phyloP scores from a whole-genome alignment of 306 rosid species.

The Prunus mongolica region DNA sequence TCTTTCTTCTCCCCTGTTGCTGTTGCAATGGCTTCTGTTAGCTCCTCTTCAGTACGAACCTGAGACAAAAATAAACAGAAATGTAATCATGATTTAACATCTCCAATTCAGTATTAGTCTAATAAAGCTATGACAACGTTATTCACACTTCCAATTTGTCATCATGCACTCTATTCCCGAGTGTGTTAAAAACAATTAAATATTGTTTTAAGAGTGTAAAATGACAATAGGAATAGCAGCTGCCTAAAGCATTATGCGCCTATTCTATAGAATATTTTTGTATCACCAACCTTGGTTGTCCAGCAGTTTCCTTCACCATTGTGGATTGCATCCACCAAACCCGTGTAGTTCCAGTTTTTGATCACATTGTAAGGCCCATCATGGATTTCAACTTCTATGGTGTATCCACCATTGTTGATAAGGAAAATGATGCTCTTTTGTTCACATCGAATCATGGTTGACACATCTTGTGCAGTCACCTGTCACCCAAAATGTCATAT shows the following conservation, averaged over 20 bases:
- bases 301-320: slow-evolving; percentile 47
- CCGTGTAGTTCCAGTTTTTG: slow-evolving; percentile 56
- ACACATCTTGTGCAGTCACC: slow-evolving; percentile 53
- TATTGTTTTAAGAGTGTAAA: no score
- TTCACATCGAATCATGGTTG: slow-evolving; percentile 31
- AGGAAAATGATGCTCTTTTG: slow-evolving; percentile 44
- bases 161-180: not conserved
- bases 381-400: slow-evolving; percentile 50
- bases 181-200: no score
- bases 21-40: slow-evolving; percentile 31
- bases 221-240: not conserved
- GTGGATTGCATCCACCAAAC: slow-evolving; percentile 42
- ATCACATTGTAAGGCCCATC: slow-evolving; percentile 52
- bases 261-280: not conserved
- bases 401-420: slow-evolving; percentile 51
- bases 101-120: not conserved
- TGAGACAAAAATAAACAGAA: slow-evolving; percentile 4
- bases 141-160: not conserved
- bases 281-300: slow-evolving; percentile 29
- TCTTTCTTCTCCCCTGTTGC: slow-evolving; percentile 35
- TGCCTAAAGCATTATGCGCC: not conserved
- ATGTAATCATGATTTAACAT: not conserved
- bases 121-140: not conserved
- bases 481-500: not conserved
- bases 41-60: slow-evolving; percentile 35